Evolutionary conservation across 106 monocot species (phyloP).

Genomic region (Dioscorea alata): DNA sequence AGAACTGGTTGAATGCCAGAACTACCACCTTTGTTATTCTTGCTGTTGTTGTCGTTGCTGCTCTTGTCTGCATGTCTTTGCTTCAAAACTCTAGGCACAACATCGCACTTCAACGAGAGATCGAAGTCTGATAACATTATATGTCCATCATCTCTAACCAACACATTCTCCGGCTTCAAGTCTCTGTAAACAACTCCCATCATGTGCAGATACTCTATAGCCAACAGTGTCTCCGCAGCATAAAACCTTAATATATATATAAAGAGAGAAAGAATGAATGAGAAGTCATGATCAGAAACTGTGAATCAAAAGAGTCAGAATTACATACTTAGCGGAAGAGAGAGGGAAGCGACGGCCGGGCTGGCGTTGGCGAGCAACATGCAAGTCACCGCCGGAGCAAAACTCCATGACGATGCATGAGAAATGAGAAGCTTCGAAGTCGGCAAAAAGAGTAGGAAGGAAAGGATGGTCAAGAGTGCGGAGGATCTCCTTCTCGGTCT

Average conservation of each 20-base stretch:
- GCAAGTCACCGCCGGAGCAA: constrained; percentile 61
- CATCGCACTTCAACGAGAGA: constrained; percentile 82
- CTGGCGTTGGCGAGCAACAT: constrained; percentile 51
- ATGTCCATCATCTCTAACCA: constrained; percentile 85
- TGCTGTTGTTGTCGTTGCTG: neutral
- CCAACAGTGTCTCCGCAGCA: constrained; percentile 66
- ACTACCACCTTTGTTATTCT: constrained; percentile 26
- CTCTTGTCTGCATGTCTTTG: neutral
- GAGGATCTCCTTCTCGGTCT: constrained; percentile 69
- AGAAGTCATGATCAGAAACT: too few species aligned
- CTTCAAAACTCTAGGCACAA: constrained; percentile 62
- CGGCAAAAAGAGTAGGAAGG: constrained; percentile 58
- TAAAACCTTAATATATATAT: constrained; percentile 46
- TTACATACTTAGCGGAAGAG: constrained; percentile 45
- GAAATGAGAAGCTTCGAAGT: constrained; percentile 59
- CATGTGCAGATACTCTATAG: constrained; percentile 95
- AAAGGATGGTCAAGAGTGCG: constrained; percentile 62
- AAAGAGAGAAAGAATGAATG: neutral
- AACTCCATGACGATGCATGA: constrained; percentile 74
- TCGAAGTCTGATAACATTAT: constrained; percentile 99
- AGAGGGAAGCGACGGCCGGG: constrained; percentile 37
- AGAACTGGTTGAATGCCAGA: constrained; percentile 73
- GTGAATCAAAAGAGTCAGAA: neutral
- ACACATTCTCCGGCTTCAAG: constrained; percentile 94
- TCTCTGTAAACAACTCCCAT: constrained; percentile 90